Percentiles rank a stretch among this genome's conserved stretches.
Conservation (phyloP, 2,329 filamentous ascomycete species). For the Orbilia ellipsospora region DNA sequence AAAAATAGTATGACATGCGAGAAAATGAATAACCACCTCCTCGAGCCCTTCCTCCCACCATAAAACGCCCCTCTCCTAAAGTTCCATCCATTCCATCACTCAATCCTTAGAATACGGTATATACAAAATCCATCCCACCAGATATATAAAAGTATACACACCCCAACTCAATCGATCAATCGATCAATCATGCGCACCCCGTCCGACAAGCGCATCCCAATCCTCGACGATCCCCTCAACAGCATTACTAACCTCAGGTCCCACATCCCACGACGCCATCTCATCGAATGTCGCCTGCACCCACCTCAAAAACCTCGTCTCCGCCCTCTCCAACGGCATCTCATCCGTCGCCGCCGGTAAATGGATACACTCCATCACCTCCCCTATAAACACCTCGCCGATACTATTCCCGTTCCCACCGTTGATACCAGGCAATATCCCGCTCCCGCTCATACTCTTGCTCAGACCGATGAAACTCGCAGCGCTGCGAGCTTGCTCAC, state of each 20-base stretch:
- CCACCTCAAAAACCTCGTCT: slow-evolving; percentile 59
- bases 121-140: slow-evolving; percentile 9
- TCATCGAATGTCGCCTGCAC: slow-evolving; percentile 58
- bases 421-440: slow-evolving; percentile 30
- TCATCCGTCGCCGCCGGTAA: slow-evolving; percentile 56
- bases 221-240: slow-evolving; percentile 48
- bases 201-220: slow-evolving; percentile 35
- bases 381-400: slow-evolving; percentile 57
- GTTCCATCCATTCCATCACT: too few relatives aligned
- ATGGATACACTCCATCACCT: slow-evolving; percentile 55
- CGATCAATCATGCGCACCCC: slow-evolving; percentile 18
- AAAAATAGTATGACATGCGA: background rate
- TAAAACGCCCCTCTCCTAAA: background rate
- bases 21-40: background rate
- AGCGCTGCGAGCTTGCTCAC: slow-evolving; percentile 24
- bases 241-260: slow-evolving; percentile 54
- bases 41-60: too few relatives aligned
- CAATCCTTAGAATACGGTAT: background rate
- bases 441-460: slow-evolving; percentile 43
- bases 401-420: slow-evolving; percentile 38
- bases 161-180: background rate
- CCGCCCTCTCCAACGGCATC: slow-evolving; percentile 56
- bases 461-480: slow-evolving; percentile 43
- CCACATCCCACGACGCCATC: slow-evolving; percentile 59
- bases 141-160: slow-evolving; percentile 4